Conservation (phyloP, 441 rosid genomes). For the Corymbia calophylla region DNA sequence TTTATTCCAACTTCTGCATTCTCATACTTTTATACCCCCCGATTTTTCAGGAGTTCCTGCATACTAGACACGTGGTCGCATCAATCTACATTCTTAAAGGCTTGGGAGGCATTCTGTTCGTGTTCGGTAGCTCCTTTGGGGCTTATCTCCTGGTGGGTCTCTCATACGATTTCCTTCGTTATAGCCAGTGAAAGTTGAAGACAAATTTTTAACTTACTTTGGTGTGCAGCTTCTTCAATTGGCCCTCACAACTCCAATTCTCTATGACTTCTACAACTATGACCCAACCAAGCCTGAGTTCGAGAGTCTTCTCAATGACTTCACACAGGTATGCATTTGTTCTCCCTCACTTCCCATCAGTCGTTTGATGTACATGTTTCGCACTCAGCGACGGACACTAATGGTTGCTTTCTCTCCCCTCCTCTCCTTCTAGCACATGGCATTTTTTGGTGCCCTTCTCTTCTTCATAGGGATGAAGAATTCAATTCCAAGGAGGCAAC, state of each 20-base stretch:
- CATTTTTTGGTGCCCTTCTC: constrained; percentile 63
- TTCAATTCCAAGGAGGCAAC: constrained; percentile 57
- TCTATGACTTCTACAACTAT: constrained; percentile 72
- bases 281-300: constrained; percentile 51
- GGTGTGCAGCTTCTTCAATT: constrained; percentile 54
- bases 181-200: not conserved
- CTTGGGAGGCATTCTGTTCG: constrained; percentile 56
- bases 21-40: not conserved
- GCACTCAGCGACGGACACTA: not conserved
- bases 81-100: constrained; percentile 53
- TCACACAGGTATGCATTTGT: constrained; percentile 43
- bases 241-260: constrained; percentile 44
- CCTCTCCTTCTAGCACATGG: constrained; percentile 38
- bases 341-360: not conserved
- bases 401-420: not conserved
- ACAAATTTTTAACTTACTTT: not conserved
- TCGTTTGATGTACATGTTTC: not conserved
- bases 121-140: constrained; percentile 61
- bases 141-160: constrained; percentile 63
- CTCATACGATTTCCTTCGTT: not conserved
- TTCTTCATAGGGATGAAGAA: constrained; percentile 81
- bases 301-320: constrained; percentile 39
- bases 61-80: constrained; percentile 46
- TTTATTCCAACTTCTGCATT: not conserved
- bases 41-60: constrained; percentile 2